A percentile compares a stretch with the other conserved stretches of the same genome.
Conservation (phyloP, 306 rosid genomes). For the Myrica gale region DNA sequence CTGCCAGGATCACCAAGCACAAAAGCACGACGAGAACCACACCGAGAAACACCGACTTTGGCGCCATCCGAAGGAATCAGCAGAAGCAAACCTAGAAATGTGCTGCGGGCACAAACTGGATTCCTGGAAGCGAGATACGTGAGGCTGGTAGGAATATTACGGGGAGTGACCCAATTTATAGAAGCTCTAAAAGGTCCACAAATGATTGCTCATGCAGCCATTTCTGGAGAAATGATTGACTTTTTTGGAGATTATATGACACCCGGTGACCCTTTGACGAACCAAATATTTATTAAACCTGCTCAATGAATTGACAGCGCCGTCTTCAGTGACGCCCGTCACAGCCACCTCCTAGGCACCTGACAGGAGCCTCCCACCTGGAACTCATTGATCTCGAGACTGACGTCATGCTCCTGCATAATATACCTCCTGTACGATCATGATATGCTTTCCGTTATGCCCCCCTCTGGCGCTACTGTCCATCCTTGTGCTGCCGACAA, state of each 20-base stretch:
- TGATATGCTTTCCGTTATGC: conserved; percentile 27
- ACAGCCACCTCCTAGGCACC: conserved; percentile 41
- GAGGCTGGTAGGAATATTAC: background rate
- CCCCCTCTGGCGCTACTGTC: background rate
- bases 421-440: conserved; percentile 19
- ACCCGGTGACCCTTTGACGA: background rate
- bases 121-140: background rate
- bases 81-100: background rate
- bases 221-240: conserved; percentile 43
- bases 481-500: background rate
- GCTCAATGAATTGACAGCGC: conserved; percentile 43
- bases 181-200: conserved; percentile 24
- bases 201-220: conserved; percentile 65
- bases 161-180: conserved; percentile 41
- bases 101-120: conserved; percentile 4
- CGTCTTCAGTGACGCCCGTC: conserved; percentile 39
- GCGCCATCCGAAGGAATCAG: conserved; percentile 38
- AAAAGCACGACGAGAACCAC: conserved; percentile 32
- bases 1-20: conserved; percentile 34
- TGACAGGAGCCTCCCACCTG: conserved; percentile 6
- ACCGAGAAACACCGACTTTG: conserved; percentile 30
- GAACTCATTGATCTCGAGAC: background rate
- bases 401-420: conserved; percentile 21
- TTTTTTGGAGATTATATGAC: conserved; percentile 13
- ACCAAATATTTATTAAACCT: background rate